Evolutionary conservation across 345 rosid species (phyloP), one percentile per base, ranked within the genome.

Genomic region (Eucalyptus camaldulensis): DNA sequence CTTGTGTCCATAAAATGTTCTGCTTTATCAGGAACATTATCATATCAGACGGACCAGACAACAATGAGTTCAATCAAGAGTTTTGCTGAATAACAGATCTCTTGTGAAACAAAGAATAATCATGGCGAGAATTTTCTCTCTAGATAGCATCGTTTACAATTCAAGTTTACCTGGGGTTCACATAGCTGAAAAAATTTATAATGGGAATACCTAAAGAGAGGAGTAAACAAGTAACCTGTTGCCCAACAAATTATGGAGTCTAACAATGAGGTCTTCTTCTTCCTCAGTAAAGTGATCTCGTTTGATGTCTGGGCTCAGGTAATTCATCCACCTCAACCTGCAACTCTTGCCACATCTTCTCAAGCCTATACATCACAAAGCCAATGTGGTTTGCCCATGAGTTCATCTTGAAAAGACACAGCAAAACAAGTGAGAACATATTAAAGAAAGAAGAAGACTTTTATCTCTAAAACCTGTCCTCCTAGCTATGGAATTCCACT

Each of bases 281-380:
- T 72, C 81, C 81, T 72, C 37, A 72, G 81, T 72, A 72, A 72
- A 72, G 81, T 25, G 14, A 33, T 37, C 81, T 72, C 25, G 81
- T 7, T 72, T 72, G 81, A 72, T 2, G 45, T 37, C 6, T 12
- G 45, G 81, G 81, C 81, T 72, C 81, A 72, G 5, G 81, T 72
- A 72, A 72, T 72, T 72, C 27, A 72, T 33, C 81, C 81, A 72
- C 81, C 81, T 93, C 87, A 95, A 89, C 89, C 96, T 90, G 45
- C 96, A 94, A 80, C 96, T 95, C 90, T 95, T 95, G 44, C 97
- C 97, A 88, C 95, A 89, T 91, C 96, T 95, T 89, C 91, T 95
- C 89, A 94, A 93, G 86, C 94, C 96, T 94, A 88, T 50, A 67
- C 83, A 67, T 58, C 33, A 45, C 86, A 81, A 40, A 58, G 47